These are phyloP conservation scores for Monosporascus sp. DNA, from an alignment of 2,329 filamentous ascomycete species.

Conservation along the genomic window DNA sequence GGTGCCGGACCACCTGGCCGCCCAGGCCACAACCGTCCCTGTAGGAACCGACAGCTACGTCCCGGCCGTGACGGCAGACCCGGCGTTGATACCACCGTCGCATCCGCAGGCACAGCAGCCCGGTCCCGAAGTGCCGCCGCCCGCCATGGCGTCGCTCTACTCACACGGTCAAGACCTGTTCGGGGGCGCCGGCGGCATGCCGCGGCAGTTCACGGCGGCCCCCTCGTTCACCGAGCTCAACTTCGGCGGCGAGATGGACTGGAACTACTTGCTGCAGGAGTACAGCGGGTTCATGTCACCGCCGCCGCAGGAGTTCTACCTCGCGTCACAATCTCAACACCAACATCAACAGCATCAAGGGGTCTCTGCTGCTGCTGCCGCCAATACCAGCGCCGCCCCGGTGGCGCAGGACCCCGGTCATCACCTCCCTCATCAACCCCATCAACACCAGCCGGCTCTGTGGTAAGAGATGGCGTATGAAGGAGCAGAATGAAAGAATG, in stretches of 20 bases:
- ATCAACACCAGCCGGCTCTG: not conserved
- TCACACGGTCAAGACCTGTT: slow-evolving; percentile 16
- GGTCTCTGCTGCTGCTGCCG: not conserved
- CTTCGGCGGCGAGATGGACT: slow-evolving; percentile 29
- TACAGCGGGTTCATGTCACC: slow-evolving; percentile 21
- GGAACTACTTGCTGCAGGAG: slow-evolving; percentile 26
- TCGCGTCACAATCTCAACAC: slow-evolving; percentile 8
- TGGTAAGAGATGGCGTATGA: too few species aligned
- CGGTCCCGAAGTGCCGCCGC: slow-evolving; percentile 5
- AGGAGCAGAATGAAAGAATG: too few species aligned
- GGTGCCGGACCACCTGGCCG: slow-evolving; percentile 9
- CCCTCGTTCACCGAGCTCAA: slow-evolving; percentile 23
- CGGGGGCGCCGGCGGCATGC: slow-evolving; percentile 18
- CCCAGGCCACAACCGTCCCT: slow-evolving; percentile 22
- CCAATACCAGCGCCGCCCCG: not conserved
- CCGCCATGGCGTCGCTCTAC: slow-evolving; percentile 14
- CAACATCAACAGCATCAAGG: not conserved
- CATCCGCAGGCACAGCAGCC: slow-evolving; percentile 4
- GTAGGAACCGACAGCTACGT: slow-evolving; percentile 16
- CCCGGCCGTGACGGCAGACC: not conserved
- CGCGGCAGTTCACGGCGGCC: slow-evolving; percentile 22
- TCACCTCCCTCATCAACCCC: not conserved
- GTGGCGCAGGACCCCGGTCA: not conserved
- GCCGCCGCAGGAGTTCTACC: slow-evolving; percentile 4
- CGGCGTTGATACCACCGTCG: slow-evolving; percentile 9